A percentile compares a stretch with the other conserved stretches of the same genome.
Conservation (phyloP, 305 asterid species). For the Fraxinus velutina region DNA sequence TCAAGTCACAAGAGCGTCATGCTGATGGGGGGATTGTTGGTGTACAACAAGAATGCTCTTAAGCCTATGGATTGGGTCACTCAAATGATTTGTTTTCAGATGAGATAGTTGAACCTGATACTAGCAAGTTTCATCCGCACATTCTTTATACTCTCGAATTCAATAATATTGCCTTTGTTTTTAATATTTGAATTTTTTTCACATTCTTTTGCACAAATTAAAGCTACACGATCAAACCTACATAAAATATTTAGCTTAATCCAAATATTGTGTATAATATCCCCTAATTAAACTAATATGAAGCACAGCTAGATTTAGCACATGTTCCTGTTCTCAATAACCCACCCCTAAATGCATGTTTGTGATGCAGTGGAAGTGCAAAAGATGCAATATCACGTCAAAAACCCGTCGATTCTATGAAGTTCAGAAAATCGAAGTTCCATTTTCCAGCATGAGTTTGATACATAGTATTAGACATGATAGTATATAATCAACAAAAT, state of each 20-base stretch:
- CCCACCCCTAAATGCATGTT: neutral
- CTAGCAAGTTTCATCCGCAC: neutral
- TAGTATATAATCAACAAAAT: neutral
- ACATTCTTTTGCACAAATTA: slow-evolving; percentile 20
- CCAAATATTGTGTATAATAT: neutral
- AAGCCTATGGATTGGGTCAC: neutral
- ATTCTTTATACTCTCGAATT: neutral
- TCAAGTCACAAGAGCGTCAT: neutral
- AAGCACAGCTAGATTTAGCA: slow-evolving; percentile 55
- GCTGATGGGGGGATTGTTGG: neutral
- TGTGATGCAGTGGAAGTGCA: neutral
- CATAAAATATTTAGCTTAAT: slow-evolving; percentile 24
- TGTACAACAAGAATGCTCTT: neutral
- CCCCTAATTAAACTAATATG: slow-evolving; percentile 32
- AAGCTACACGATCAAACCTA: neutral
- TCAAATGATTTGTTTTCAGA: neutral
- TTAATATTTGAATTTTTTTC: slow-evolving; percentile 7
- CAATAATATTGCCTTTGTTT: neutral
- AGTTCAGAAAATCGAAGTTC: neutral
- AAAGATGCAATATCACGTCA: neutral
- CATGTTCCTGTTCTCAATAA: slow-evolving; percentile 59
- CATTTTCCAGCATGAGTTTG: neutral
- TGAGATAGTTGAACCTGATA: neutral
- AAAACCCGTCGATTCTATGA: neutral
- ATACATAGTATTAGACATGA: neutral